Base-by-base conservation (phyloP, 768 basidiomycete genomes). In the Sarcomyxa edulis region DNA sequence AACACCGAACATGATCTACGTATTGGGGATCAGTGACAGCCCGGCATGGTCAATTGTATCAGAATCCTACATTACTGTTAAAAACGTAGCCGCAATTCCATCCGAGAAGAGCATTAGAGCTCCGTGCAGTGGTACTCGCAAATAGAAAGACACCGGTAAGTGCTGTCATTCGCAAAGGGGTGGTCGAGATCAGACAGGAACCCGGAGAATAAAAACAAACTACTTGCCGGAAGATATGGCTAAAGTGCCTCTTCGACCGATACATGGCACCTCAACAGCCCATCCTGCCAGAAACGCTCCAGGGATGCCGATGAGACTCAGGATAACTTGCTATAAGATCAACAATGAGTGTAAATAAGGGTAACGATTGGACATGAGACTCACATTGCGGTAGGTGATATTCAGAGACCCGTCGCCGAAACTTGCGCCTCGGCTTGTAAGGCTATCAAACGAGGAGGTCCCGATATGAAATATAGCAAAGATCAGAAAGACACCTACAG, bases 51-150 rank as follows among this genome's bases (percentile, higher is more conserved):
- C 23, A 18, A 29, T n/a, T 7, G 23, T 15, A n/a, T 15, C 18
- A 15, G 14, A 15, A 2, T 58, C 66, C 31, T 41, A 80, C 74
- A 48, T 78, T 80, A 38, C 72, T 76, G 45, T 59, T 69, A 51
- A 81, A 81, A n/a, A 64, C 68, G 45, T 82, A 84, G 7, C 73
- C 82, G 51, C 83, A 88, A 56, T 87, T 87, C 84, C 84, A 88
- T 32, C 78, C 85, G 19, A 89, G 66, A 27, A 88, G 67, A 20
- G 73, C 68, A 43, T 79, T 66, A 7, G 80, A 83, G 43, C 71
- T 78, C 48, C 75, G 69, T 22, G 84, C 72, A 12, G 84, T 86
- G 32, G 85, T 87, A 21, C 74, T 79, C 46, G 70, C 78, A 50
- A 84, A 81, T 30, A 90, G 71, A 62, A 88, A 88, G 10, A 68